A percentile compares a stretch with the other conserved stretches of the same genome.
These are phyloP conservation scores for Haberlea rhodopensis DNA, from an alignment of 257 asterid species.

Conservation along the genomic window DNA sequence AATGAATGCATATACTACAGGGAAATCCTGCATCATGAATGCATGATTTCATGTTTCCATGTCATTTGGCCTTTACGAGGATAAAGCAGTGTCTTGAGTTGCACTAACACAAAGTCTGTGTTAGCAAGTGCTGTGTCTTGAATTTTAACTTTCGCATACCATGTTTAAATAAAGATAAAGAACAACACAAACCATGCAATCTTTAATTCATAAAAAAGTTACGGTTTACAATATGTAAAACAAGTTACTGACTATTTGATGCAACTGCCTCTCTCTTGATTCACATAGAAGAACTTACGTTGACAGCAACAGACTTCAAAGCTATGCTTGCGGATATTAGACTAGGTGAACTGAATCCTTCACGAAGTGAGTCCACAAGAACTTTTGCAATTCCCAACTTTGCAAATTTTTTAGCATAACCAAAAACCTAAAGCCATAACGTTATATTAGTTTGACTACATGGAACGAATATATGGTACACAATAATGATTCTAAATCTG, in stretches of 20 bases:
- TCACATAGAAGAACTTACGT: conserved; percentile 51
- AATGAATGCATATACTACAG: neutral
- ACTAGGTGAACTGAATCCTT: conserved; percentile 59
- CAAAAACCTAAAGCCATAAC: conserved; percentile 61
- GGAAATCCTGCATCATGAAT: no score
- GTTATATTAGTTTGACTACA: neutral
- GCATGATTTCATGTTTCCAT: no score
- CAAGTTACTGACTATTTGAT: conserved; percentile 19
- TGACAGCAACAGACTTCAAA: conserved; percentile 83
- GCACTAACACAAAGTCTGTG: neutral
- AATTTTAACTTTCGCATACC: neutral
- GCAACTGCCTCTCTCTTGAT: conserved; percentile 3
- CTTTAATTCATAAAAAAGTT: neutral
- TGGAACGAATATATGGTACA: neutral
- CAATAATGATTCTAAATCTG: neutral
- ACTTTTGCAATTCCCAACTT: conserved; percentile 68
- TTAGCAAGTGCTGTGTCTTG: neutral
- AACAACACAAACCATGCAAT: conserved; percentile 8
- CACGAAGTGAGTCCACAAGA: conserved; percentile 76
- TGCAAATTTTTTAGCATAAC: conserved; percentile 86
- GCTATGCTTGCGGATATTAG: conserved; percentile 75
- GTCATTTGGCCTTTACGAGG: no score
- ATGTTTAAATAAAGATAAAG: conserved; percentile 12
- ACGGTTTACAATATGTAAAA: conserved; percentile 14
- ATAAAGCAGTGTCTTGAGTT: neutral